Evolutionary conservation across 2,329 filamentous ascomycete species (phyloP).

Genomic region (Colletotrichum sojae): DNA sequence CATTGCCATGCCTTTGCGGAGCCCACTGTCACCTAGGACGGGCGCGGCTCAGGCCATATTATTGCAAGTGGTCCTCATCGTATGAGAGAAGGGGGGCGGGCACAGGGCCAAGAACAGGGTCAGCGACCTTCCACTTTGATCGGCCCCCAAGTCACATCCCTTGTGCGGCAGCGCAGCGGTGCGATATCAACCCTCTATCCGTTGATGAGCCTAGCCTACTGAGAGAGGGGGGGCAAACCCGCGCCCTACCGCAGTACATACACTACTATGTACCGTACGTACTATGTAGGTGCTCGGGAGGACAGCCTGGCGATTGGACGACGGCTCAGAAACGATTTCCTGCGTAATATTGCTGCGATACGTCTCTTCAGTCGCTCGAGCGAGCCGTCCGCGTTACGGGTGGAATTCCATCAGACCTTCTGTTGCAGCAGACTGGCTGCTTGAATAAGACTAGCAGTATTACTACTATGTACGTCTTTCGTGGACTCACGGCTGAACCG

Average conservation of each 20-base stretch:
- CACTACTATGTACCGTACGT: no score
- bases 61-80: constrained; percentile 23
- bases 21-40: constrained; percentile 31
- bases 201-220: constrained; percentile 8
- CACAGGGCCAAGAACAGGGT: constrained; percentile 27
- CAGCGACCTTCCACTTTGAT: constrained; percentile 36
- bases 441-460: neutral
- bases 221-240: neutral
- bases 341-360: no score
- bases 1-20: constrained; percentile 37
- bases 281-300: neutral
- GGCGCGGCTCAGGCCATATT: constrained; percentile 38
- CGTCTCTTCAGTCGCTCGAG: neutral
- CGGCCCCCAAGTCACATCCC: constrained; percentile 40
- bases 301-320: constrained; percentile 15
- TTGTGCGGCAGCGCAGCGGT: constrained; percentile 25
- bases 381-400: neutral
- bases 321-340: neutral
- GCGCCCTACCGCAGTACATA: no score
- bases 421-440: constrained; percentile 9
- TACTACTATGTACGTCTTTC: neutral
- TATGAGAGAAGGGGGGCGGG: constrained; percentile 29
- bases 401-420: constrained; percentile 13
- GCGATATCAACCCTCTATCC: constrained; percentile 16
- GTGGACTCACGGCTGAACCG: neutral